phyloP scores from a whole-genome alignment of 352 stramenopile species.

The Phytopythium sindhum region DNA sequence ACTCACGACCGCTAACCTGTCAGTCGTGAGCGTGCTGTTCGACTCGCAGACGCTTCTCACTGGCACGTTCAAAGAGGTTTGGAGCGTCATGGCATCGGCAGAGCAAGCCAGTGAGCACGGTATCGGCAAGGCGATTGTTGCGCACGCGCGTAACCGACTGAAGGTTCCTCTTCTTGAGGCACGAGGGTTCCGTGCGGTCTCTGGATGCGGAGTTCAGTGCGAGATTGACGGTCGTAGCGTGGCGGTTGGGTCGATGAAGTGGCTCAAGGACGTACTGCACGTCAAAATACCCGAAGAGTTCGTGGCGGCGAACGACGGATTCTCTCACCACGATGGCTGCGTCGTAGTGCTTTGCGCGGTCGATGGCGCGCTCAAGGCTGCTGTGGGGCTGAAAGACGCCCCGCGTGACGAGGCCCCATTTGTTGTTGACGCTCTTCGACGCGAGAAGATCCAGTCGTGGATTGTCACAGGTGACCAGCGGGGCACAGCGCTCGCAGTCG shows the following conservation, averaged over 20 bases:
- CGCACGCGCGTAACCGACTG: slow-evolving; percentile 26
- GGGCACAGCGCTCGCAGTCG: slow-evolving; percentile 52
- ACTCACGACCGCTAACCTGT: slow-evolving; percentile 56
- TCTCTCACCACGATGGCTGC: slow-evolving; percentile 42
- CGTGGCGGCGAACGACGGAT: slow-evolving; percentile 35
- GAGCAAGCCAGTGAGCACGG: slow-evolving; percentile 65
- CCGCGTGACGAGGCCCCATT: slow-evolving; percentile 44
- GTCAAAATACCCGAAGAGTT: slow-evolving; percentile 42
- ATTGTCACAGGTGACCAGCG: slow-evolving; percentile 77
- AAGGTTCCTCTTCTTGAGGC: slow-evolving; percentile 19
- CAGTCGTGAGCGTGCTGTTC: slow-evolving; percentile 25
- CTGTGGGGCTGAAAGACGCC: slow-evolving; percentile 53
- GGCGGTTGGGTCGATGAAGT: slow-evolving; percentile 62
- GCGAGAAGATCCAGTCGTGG: slow-evolving; percentile 59
- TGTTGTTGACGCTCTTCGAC: slow-evolving; percentile 53
- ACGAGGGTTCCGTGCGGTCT: slow-evolving; percentile 39
- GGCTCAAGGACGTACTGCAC: slow-evolving; percentile 52
- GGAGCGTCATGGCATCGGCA: slow-evolving; percentile 42
- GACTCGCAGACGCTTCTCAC: slow-evolving; percentile 13
- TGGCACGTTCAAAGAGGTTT: slow-evolving; percentile 25
- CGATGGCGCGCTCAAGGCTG: slow-evolving; percentile 41
- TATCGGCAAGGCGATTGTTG: slow-evolving; percentile 53
- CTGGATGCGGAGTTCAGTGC: slow-evolving; percentile 61
- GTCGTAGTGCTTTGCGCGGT: slow-evolving; percentile 61
- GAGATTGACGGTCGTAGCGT: slow-evolving; percentile 28